Base-by-base conservation (phyloP, 495 filamentous ascomycete species). In the Penicillium odoratum region DNA sequence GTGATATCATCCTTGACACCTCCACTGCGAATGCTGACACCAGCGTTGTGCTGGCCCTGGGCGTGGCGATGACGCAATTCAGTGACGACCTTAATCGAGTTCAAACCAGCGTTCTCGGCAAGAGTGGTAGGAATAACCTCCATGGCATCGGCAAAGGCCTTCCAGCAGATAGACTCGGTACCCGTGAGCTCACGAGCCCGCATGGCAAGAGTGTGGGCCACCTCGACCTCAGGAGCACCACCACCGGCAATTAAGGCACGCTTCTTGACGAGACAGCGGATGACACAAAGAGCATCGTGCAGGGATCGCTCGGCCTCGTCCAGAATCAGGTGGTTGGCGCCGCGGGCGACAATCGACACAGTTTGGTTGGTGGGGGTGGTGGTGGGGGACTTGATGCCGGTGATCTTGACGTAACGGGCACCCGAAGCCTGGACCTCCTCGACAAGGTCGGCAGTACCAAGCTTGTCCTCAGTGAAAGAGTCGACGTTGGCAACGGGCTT, bases 401-500 rank as follows among this genome's bases (percentile, higher is more conserved):
- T 93, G 56, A 98, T 83, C 81, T 97, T 97, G 62, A 97, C 92
- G 69, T 93, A 92, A 48, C 92, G 88, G 48, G 91, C 88, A 51
- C 94, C 94, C 18, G 86, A 89, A 40, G 85, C 82, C 71, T 96
- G 90, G 21, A 89, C 84, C 72, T 98, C 94, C 75, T 98, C 94
- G 31, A 98, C 84, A 13, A 98, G 84, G 60, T 97, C 94, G 33
- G 95, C 94, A n/a, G 86, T 87, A 68, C 93, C 95, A 47, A 98
- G 89, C 78, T 97, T 98, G 79, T 98, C 94, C 75, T 98, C 94
- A 40, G 92, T 95, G 82, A 98, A 98, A 49, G 90, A 94, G 76
- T 98, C 94, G 70, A 98, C 91, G 74, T 98, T 96, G 63, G 94
- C 94, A 63, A 98, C 95, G 50, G 94, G 94, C 80, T 98, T 98